Percentiles rank a stretch among this genome's conserved stretches.
Conservation (phyloP, 176 grass and related monocot genomes). For the Tillandsia leiboldiana region DNA sequence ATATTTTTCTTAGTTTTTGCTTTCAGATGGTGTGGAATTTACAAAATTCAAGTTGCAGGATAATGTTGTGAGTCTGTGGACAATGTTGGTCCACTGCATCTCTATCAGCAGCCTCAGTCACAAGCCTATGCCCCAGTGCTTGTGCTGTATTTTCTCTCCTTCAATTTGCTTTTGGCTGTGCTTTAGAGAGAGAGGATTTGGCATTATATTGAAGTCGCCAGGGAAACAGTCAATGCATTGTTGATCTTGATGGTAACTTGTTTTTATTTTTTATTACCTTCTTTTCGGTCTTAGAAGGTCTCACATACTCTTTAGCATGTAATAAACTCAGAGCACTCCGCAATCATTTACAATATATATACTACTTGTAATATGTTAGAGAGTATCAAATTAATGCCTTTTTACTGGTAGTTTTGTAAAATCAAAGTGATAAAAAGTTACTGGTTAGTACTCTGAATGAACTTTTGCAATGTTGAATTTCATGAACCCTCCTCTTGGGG, state of each 20-base stretch:
- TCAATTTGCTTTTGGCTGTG: neutral
- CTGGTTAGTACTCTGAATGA: too few species aligned
- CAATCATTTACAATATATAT: too few species aligned
- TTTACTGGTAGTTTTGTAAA: too few species aligned
- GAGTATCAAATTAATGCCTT: too few species aligned
- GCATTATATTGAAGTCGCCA: neutral
- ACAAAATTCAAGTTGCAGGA: slow-evolving; percentile 1
- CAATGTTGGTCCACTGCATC: slow-evolving; percentile 27
- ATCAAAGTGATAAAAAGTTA: too few species aligned
- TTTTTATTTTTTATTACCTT: neutral
- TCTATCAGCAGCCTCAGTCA: neutral
- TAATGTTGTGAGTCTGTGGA: slow-evolving; percentile 10
- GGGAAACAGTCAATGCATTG: neutral
- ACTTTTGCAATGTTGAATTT: too few species aligned
- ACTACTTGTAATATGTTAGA: too few species aligned
- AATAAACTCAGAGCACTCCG: too few species aligned
- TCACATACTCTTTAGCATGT: too few species aligned
- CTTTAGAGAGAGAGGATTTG: neutral
- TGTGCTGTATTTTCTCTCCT: neutral
- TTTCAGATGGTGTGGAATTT: slow-evolving; percentile 5
- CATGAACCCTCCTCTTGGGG: too few species aligned
- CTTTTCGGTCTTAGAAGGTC: too few species aligned
- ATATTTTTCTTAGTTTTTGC: neutral
- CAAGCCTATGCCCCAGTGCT: neutral
- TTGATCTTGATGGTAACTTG: neutral